Conservation (phyloP, 177 flowering plant species). For the Vitis hybrid region DNA sequence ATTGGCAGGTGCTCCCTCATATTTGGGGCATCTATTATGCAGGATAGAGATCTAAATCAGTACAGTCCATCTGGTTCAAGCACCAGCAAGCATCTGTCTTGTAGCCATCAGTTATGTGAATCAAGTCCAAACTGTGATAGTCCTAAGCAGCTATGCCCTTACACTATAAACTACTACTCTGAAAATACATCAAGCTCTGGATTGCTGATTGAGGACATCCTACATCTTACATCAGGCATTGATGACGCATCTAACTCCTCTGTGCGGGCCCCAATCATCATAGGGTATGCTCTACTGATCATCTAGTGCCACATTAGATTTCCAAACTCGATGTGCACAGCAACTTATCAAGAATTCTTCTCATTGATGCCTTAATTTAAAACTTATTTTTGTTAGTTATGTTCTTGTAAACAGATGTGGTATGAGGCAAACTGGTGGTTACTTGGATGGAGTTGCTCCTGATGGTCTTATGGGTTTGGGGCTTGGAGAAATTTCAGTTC, state of each 20-base stretch:
- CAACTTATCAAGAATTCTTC: neutral
- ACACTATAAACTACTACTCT: constrained; percentile 50
- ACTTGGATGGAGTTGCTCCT: constrained; percentile 89
- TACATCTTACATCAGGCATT: constrained; percentile 60
- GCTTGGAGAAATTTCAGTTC: constrained; percentile 77
- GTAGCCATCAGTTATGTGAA: constrained; percentile 77
- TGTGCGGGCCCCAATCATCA: constrained; percentile 61
- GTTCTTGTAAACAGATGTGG: constrained; percentile 69
- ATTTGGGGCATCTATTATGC: constrained; percentile 97
- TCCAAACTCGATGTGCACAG: neutral
- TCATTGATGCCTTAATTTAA: neutral
- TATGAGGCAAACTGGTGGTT: constrained; percentile 86
- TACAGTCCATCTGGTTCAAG: constrained; percentile 78
- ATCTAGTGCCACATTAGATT: neutral
- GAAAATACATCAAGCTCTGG: constrained; percentile 85
- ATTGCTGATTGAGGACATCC: constrained; percentile 68
- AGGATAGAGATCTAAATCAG: constrained; percentile 87
- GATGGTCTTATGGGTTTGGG: constrained; percentile 99
- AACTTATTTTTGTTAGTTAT: constrained; percentile 1
- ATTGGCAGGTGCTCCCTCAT: constrained; percentile 99
- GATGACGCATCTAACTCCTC: constrained; percentile 29
- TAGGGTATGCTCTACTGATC: constrained; percentile 53
- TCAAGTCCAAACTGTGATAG: constrained; percentile 55
- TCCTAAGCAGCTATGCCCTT: constrained; percentile 72
- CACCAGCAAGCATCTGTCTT: constrained; percentile 70